These are phyloP conservation scores for Ustilaginoidea virens DNA, from an alignment of 2,329 filamentous ascomycete species.

Conservation along the genomic window DNA sequence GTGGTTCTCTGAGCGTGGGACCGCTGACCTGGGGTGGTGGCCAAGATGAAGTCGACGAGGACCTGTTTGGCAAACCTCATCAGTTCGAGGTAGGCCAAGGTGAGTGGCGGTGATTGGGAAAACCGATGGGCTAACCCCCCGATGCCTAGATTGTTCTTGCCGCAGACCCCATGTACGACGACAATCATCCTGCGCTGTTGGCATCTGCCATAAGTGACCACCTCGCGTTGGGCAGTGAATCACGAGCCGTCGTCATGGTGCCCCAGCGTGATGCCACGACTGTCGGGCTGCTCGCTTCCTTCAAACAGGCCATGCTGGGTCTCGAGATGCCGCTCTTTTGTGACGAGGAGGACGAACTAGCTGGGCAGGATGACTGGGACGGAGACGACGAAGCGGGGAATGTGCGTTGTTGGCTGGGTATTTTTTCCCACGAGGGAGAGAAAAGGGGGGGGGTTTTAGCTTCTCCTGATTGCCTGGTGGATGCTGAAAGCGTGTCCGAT, in stretches of 20 bases:
- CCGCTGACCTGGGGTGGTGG: conserved; percentile 59
- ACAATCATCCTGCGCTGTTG: conserved; percentile 64
- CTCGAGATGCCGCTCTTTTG: conserved; percentile 30
- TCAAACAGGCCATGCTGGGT: conserved; percentile 44
- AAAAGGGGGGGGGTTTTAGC: background rate
- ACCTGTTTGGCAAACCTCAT: conserved; percentile 26
- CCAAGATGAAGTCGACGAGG: conserved; percentile 26
- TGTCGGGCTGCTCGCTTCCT: conserved; percentile 42
- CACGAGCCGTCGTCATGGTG: conserved; percentile 64
- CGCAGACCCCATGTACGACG: conserved; percentile 77
- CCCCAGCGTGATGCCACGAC: conserved; percentile 61
- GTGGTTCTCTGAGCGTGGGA: conserved; percentile 44
- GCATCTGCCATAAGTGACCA: conserved; percentile 54
- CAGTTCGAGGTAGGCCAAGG: conserved; percentile 38
- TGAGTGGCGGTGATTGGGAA: too few relatives aligned
- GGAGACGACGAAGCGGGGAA: conserved; percentile 28
- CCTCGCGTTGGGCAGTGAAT: conserved; percentile 37
- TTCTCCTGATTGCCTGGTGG: too few relatives aligned
- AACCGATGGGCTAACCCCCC: too few relatives aligned
- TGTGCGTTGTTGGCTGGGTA: conserved; percentile 55
- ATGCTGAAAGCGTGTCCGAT: too few relatives aligned
- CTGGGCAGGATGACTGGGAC: conserved; percentile 61
- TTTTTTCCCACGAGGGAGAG: conserved; percentile 29
- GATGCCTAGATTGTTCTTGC: conserved; percentile 53
- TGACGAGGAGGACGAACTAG: conserved; percentile 45